phyloP scores from a whole-genome alignment of 2,329 filamentous ascomycete genomes.

The Cladorrhinum sp. region DNA sequence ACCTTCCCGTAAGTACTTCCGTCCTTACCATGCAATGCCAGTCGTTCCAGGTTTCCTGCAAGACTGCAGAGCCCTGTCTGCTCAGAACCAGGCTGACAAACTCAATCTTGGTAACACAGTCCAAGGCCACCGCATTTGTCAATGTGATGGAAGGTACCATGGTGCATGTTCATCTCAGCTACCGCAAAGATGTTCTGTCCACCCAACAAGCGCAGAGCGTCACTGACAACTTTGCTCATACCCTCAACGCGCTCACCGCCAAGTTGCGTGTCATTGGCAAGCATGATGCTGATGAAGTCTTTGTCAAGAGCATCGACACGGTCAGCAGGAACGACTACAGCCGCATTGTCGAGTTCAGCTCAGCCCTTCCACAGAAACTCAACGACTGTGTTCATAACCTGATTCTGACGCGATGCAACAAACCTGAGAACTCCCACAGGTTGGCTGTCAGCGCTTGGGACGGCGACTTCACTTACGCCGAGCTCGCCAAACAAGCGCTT shows the following conservation, averaged over 20 bases:
- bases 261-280: constrained; percentile 5
- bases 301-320: constrained; percentile 13
- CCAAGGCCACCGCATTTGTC: constrained; percentile 9
- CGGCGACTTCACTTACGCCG: constrained; percentile 43
- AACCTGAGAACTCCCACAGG: constrained; percentile 32
- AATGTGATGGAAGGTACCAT: constrained; percentile 11
- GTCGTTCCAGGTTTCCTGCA: no score
- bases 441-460: constrained; percentile 49
- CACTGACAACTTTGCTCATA: constrained; percentile 11
- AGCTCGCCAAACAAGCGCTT: constrained; percentile 42
- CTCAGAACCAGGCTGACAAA: background rate
- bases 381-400: constrained; percentile 45
- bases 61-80: background rate
- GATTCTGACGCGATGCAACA: constrained; percentile 37
- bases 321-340: constrained; percentile 14
- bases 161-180: constrained; percentile 11
- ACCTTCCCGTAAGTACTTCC: constrained; percentile 10
- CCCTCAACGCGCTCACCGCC: constrained; percentile 6
- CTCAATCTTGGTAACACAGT: background rate
- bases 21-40: no score
- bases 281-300: constrained; percentile 9
- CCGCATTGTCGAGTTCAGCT: constrained; percentile 17
- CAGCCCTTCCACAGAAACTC: constrained; percentile 32
- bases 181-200: constrained; percentile 9
- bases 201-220: constrained; percentile 5